Conservation (phyloP, 208 protist species). For the Phytomonas francai region DNA sequence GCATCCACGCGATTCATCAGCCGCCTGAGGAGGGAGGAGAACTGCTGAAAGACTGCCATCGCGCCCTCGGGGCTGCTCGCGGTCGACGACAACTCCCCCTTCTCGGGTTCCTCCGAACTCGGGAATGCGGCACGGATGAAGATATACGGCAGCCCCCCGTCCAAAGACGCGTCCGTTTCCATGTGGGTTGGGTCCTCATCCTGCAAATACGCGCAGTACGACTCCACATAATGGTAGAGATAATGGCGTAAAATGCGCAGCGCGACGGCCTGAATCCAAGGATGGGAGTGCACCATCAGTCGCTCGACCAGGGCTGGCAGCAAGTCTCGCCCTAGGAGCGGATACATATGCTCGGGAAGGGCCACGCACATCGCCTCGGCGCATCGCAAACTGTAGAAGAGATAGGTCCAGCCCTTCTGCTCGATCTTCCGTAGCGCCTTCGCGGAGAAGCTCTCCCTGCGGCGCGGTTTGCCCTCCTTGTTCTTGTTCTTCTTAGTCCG, state of each 20-base stretch:
- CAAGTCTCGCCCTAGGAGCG: no score
- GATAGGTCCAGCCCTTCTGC: slow-evolving; percentile 56
- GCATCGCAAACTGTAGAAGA: slow-evolving; percentile 78
- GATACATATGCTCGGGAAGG: slow-evolving; percentile 42
- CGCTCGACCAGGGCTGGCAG: slow-evolving; percentile 30
- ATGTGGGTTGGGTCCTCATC: slow-evolving; percentile 23
- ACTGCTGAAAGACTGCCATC: slow-evolving; percentile 16
- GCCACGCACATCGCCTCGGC: slow-evolving; percentile 49
- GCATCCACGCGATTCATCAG: slow-evolving; percentile 45
- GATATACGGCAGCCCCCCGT: no score
- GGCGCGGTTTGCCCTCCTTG: slow-evolving; percentile 3
- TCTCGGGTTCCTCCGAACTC: background rate
- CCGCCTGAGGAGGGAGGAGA: slow-evolving; percentile 19
- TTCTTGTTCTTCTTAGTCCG: slow-evolving; percentile 17
- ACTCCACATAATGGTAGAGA: slow-evolving; percentile 65
- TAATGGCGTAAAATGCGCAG: slow-evolving; percentile 71
- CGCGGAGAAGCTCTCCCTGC: slow-evolving; percentile 13
- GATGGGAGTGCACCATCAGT: slow-evolving; percentile 67
- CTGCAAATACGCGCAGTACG: slow-evolving; percentile 34
- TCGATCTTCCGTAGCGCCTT: slow-evolving; percentile 50
- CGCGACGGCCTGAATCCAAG: slow-evolving; percentile 71
- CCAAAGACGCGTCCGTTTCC: background rate
- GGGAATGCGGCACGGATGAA: slow-evolving; percentile 4
- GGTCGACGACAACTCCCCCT: background rate
- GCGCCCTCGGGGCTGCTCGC: slow-evolving; percentile 7